Conservation (phyloP, 1,139 yeast species). For the Suhomyces ambrosiae region DNA sequence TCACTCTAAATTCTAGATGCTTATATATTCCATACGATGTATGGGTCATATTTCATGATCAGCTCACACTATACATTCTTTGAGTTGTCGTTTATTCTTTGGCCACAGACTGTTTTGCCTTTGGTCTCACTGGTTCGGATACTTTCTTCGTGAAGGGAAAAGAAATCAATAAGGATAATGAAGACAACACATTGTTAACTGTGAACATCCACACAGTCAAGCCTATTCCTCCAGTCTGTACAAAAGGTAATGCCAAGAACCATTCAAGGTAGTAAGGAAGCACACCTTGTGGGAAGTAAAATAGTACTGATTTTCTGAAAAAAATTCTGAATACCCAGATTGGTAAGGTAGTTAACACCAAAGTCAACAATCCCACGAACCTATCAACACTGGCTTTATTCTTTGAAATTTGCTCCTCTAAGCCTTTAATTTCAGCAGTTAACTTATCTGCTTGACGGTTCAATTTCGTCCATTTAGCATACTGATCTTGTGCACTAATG, state of each 20-base stretch:
- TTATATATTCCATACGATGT: too few species aligned
- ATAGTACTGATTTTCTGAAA: conserved; percentile 60
- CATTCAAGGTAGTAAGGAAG: conserved; percentile 62
- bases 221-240: conserved; percentile 57
- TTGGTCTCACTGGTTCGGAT: conserved; percentile 7
- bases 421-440: conserved; percentile 49
- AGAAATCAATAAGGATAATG: conserved; percentile 28
- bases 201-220: conserved; percentile 53
- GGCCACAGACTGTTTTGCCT: conserved; percentile 1
- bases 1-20: too few species aligned
- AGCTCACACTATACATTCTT: neutral
- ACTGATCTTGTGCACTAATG: conserved; percentile 88
- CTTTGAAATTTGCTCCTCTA: conserved; percentile 39
- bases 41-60: too few species aligned
- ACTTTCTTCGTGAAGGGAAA: conserved; percentile 33
- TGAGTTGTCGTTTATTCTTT: too few species aligned
- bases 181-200: conserved; percentile 34
- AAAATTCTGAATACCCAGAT: conserved; percentile 54
- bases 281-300: conserved; percentile 60
- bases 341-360: conserved; percentile 42
- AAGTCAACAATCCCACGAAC: conserved; percentile 28
- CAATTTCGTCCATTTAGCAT: conserved; percentile 94
- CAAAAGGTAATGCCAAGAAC: conserved; percentile 61
- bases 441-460: conserved; percentile 71
- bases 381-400: conserved; percentile 43